Conservation (phyloP, 2,329 filamentous ascomycete species). For the Claviceps monticola region DNA sequence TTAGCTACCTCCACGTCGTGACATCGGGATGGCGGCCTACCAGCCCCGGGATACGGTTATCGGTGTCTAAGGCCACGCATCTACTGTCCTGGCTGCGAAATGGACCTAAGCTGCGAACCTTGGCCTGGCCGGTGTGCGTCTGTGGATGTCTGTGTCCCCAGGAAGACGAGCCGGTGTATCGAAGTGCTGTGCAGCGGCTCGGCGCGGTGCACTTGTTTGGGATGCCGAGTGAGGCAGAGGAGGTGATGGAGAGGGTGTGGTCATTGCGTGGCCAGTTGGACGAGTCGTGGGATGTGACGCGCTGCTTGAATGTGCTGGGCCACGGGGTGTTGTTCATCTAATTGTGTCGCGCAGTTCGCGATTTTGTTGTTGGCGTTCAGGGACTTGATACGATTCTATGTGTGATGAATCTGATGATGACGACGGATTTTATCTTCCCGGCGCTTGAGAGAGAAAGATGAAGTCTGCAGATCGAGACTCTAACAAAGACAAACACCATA, state of each 20-base stretch:
- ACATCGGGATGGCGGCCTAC: constrained; percentile 37
- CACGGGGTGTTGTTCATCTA: constrained; percentile 26
- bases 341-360: constrained; percentile 4
- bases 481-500: no score
- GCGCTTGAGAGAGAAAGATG: no score
- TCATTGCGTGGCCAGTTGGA: constrained; percentile 23
- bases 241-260: constrained; percentile 35
- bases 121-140: constrained; percentile 29
- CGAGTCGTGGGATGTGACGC: constrained; percentile 29
- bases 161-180: constrained; percentile 28
- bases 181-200: constrained; percentile 25
- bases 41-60: constrained; percentile 24
- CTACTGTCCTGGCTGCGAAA: constrained; percentile 19
- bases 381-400: neutral
- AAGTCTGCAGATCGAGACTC: no score
- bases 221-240: constrained; percentile 27
- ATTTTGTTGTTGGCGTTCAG: no score
- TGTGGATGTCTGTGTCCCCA: constrained; percentile 25
- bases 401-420: neutral
- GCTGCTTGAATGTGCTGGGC: constrained; percentile 27
- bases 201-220: constrained; percentile 31
- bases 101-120: constrained; percentile 19
- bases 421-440: no score
- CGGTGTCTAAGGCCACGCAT: constrained; percentile 19
- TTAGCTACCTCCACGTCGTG: constrained; percentile 34